Base-by-base conservation (phyloP, 805 yeast genomes). In the Wickerhamiella alocasiicola region DNA sequence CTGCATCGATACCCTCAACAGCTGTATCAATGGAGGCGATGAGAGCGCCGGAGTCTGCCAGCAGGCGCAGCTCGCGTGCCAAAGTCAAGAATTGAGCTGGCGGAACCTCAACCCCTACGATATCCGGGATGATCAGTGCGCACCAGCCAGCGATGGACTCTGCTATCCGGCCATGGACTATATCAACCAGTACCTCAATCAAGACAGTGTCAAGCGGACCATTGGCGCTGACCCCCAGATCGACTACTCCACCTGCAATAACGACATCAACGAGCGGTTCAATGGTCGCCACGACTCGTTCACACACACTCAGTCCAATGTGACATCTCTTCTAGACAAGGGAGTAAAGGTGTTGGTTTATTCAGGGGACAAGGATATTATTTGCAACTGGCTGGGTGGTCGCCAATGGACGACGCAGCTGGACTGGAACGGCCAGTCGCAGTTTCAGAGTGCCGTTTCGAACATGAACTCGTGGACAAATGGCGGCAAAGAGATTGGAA, bases 331-430 rank as follows among this genome's bases (percentile, higher is more conserved):
- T 47, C 70, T 88, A 53, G 83, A 83, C 47, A 57, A 68, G 21
- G 78, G 70, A 12, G 54, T 84, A 32, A 94, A 95, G 3, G 88
- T 84, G 21, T 70, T 88, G 56, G 71, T 85, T 45, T 87, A 85
- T 55, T 94, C 94, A 11, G 97, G 97, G 56, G 96, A 87, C 65
- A 87, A 85, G 64, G 97, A 87, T 61, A 87, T 78, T 59, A 85
- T 87, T 55, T 82, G 95, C 64, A 87, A 87, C 68, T 87, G 96
- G 95, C 70, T 87, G 55, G 95, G 96, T 48, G 85, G 83, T 61
- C 71, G 74, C 52, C 88, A 79, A 7, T 87, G 95, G 95, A 69
- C 88, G 26, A 24, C 32, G n/a, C 36, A 34, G 7, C 68, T 85
- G 39, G 78, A 78, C 51, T 81, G 85, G 83, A 57, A 68, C 24